Base-by-base conservation (phyloP, 768 basidiomycete genomes). In the Suillus subalutaceus region DNA sequence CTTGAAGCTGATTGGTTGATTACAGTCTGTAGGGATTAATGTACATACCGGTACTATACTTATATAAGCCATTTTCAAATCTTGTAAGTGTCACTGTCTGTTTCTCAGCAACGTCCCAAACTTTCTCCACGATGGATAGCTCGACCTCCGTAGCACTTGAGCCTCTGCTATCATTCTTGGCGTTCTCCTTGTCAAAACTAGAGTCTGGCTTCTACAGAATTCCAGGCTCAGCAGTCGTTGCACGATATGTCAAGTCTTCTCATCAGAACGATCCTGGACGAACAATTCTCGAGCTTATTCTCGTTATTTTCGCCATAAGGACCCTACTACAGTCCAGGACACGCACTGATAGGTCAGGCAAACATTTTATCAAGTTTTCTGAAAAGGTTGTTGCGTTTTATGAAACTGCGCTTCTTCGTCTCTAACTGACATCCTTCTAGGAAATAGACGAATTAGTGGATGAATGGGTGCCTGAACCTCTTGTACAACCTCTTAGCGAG, bases 371-470 rank as follows among this genome's bases (percentile, higher is more conserved):
- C 65, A 84, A 94, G 72, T 92, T 99, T 70, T 88, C 83, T 63
- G 94, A 96, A 71, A 95, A 97, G 86, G 96, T 94, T 63, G 38
- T 82, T 76, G n/a, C 26, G 1, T 6, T 20, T 26, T 7, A 57
- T 12, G 2, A 2, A 0, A 35, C 20, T 3, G 6, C 20, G 32
- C 6, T 56, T 56, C 32, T 37, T 37, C 20, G 6, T 52, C 13
- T 9, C 38, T 16, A 18, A 40, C 53, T 67, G 46, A 48, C 55
- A 23, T 60, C 52, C 50, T 66, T 40, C 38, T 71, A 97, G 96
- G 97, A 99, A 89, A 88, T 99, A 52, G 90, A 99, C 74, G 97
- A 99, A 74, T 85, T 99, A 35, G 96, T 99, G 1, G 90, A 94
- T 62, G 97, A 99, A 77, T 99, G 96, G 94, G 81, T 80, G 3